Evolutionary conservation across 148 eudicot genomes (phyloP), one percentile per base, ranked within the genome.

Genomic region (Salicornia ramosissima): DNA sequence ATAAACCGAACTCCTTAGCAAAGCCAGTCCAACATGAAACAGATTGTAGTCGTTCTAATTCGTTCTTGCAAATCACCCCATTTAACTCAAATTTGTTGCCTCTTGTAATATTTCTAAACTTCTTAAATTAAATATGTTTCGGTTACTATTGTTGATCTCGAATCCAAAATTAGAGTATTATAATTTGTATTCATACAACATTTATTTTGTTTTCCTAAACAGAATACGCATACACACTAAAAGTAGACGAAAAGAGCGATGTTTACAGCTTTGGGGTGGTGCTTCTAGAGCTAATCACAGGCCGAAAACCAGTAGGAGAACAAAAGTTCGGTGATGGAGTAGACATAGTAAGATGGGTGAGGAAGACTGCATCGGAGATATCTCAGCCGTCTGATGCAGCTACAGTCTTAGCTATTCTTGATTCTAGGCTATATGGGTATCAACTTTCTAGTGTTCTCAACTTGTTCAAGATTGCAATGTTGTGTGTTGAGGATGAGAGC

Each of bases 181-280:
- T 36, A 36, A 36, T 36, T 8, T 36, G 40, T 36, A 18, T 2
- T 45, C 7, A 8, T 45, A 47, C 22, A 10, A 71, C 31, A 25
- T 11, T 21, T 42, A 24, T 6, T 21, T 15, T 5, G 30, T 50
- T 36, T 21, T 25, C 28, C 63, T 51, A 39, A 33, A 10, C 85
- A 93, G 98, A 93, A 67, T 94, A 90, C 51, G 96, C 97, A 19
- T 94, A 94, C 86, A 90, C 97, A 9, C 76, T 94, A 58, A 90
- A 87, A 57, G 92, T 94, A 67, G 96, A 90, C 51, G 96, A 94
- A 74, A 94, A 94, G 53, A 94, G 92, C 45, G 98, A 94, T 25
- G 98, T 94, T 0, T 94, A 94, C 86, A 94, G 98, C 83, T 94
- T 90, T 4, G 98, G 98, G 0, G 98, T 94, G 0, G 98, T 94